These are phyloP conservation scores for Ophiostoma ips DNA, from an alignment of 2,329 filamentous ascomycete genomes.

Conservation along the genomic window DNA sequence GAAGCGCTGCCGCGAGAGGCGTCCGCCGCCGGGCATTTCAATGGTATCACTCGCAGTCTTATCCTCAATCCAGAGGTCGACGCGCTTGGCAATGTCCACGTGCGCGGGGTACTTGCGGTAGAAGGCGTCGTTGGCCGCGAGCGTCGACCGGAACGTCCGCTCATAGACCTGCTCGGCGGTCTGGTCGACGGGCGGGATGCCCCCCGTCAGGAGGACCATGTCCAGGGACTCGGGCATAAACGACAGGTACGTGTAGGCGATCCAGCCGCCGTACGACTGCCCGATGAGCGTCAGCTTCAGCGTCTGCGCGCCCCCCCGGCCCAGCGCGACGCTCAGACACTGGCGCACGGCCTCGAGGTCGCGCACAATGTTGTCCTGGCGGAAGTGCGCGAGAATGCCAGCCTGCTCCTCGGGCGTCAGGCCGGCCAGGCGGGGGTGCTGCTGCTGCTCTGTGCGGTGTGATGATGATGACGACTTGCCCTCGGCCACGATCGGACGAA, in stretches of 20 bases:
- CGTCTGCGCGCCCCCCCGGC: neutral
- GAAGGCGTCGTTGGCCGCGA: constrained; percentile 46
- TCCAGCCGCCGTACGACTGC: constrained; percentile 64
- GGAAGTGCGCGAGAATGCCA: constrained; percentile 31
- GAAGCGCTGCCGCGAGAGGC: constrained; percentile 10
- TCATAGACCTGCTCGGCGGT: constrained; percentile 48
- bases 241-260: constrained; percentile 56
- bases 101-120: constrained; percentile 55
- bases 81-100: constrained; percentile 19
- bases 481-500: constrained; percentile 15
- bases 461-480: neutral
- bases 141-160: constrained; percentile 42
- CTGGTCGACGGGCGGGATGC: constrained; percentile 48
- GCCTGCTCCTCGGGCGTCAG: neutral
- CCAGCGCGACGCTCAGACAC: constrained; percentile 30
- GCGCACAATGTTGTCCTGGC: constrained; percentile 58
- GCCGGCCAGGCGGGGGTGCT: neutral
- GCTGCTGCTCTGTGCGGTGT: neutral
- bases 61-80: neutral
- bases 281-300: constrained; percentile 29
- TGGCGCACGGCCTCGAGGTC: constrained; percentile 59
- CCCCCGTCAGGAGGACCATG: constrained; percentile 53
- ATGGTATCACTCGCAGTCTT: neutral
- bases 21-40: constrained; percentile 5
- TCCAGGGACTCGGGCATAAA: constrained; percentile 46